Base-by-base conservation (phyloP, 768 basidiomycete species). In the Pleurotus pulmonarius region DNA sequence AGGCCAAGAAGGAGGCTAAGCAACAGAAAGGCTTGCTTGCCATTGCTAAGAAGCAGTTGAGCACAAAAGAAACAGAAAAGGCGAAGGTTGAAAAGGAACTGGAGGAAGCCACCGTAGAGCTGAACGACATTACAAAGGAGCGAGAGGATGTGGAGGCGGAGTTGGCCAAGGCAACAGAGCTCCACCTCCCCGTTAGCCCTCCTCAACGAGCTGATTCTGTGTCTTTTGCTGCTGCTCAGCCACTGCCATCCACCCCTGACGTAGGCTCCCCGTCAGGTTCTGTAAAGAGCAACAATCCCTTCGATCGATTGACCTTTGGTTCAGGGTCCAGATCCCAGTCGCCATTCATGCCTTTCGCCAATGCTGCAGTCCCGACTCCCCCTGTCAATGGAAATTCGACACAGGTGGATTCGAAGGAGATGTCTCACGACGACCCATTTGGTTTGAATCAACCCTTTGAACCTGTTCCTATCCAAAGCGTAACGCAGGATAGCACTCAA, bases 1-100 rank as follows among this genome's bases (percentile, higher is more conserved):
- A 90, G 73, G 69, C 82, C 40, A 94, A 86, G 76, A 98, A 92
- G 72, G 95, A 98, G 51, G 93, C 91, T 1, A 89, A 96, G 69
- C 93, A 97, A 66, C 95, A 98, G 75, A 98, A 93, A 69, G 97
- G 97, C 8, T 78, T 96, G 60, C 79, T 96, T 20, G 94, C 94
- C 4, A 96, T 98, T 67, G 91, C 92, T 4, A 88, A 88, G 75
- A 98, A 99, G 70, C 97, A 98, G 73, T 75, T 98, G 24, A 82
- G 81, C 22, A 83, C 89, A 4, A 88, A 92, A 59, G 96, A 98
- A 68, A 75, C 80, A 0, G 90, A 92, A 63, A 83, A 81, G 56
- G 82, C 79, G 12, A 90, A 83, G 68, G 76, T 75, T 8, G 82
- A 87, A 62, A 83, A 83, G 65, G 93, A 94, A 61, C 72, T 91